Evolutionary conservation across 306 rosid genomes (phyloP).

Genomic region (Alnus rubra): DNA sequence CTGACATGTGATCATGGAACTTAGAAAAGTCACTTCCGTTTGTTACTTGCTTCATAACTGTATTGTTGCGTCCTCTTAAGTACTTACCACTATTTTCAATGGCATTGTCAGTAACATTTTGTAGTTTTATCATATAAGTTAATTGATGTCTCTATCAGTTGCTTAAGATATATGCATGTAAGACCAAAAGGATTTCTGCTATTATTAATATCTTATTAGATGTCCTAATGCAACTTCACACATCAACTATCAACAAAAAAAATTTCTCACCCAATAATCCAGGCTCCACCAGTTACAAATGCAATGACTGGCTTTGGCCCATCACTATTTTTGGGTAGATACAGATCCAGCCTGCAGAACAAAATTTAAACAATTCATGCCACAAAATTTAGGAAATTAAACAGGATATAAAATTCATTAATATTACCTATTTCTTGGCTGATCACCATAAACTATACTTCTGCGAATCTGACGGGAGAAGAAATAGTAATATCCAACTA

Average conservation of each 20-base stretch:
- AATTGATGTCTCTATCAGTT: background rate
- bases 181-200: background rate
- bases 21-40: slow-evolving; percentile 3
- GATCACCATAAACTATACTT: slow-evolving; percentile 83
- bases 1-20: background rate
- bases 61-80: background rate
- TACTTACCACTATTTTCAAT: background rate
- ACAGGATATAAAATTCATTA: background rate
- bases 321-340: slow-evolving; percentile 60
- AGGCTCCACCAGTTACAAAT: slow-evolving; percentile 93
- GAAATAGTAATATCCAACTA: slow-evolving; percentile 82
- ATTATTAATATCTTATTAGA: slow-evolving; percentile 4
- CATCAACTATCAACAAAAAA: slow-evolving; percentile 9
- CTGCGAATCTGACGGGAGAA: slow-evolving; percentile 75
- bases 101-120: background rate
- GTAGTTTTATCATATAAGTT: background rate
- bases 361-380: slow-evolving; percentile 26
- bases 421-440: slow-evolving; percentile 80
- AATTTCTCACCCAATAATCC: slow-evolving; percentile 88
- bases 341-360: slow-evolving; percentile 78
- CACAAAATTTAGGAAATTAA: slow-evolving; percentile 23
- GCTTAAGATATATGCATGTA: background rate
- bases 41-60: background rate
- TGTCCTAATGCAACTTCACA: background rate
- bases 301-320: slow-evolving; percentile 87